phyloP scores from a whole-genome alignment of 2,329 filamentous ascomycete species.

The Sporothrix phasma region DNA sequence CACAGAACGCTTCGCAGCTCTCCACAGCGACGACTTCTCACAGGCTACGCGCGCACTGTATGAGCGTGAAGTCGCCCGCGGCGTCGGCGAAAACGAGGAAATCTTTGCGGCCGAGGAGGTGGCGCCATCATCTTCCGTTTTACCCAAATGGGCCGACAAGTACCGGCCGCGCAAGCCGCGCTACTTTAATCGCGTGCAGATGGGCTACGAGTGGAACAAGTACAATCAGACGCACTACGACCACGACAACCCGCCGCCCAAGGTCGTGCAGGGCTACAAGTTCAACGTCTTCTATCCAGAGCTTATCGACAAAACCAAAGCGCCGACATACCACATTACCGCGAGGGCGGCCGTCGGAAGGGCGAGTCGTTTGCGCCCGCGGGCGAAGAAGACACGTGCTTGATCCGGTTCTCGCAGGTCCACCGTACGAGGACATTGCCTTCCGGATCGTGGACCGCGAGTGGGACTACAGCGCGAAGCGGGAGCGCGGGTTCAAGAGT shows the following conservation, averaged over 20 bases:
- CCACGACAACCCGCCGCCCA: conserved; percentile 93
- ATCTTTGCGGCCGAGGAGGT: conserved; percentile 87
- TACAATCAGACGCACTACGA: conserved; percentile 99
- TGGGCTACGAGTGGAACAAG: conserved; percentile 99
- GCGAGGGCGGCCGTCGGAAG: conserved; percentile 78
- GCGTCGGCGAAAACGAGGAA: conserved; percentile 88
- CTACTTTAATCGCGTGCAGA: conserved; percentile 96
- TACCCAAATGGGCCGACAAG: conserved; percentile 72
- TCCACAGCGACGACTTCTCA: conserved; percentile 69
- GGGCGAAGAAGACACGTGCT: conserved; percentile 91
- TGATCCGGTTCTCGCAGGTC: conserved; percentile 91
- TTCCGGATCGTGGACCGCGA: conserved; percentile 97
- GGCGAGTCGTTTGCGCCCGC: conserved; percentile 90
- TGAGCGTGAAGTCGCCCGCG: conserved; percentile 84
- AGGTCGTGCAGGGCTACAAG: conserved; percentile 97
- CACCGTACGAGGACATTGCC: conserved; percentile 92
- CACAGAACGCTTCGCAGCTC: conserved; percentile 57
- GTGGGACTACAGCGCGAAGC: conserved; percentile 97
- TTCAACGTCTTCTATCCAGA: conserved; percentile 99
- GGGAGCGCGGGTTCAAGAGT: conserved; percentile 87
- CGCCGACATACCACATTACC: conserved; percentile 94
- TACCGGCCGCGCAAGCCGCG: conserved; percentile 83
- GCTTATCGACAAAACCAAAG: conserved; percentile 86
- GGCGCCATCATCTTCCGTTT: conserved; percentile 49
- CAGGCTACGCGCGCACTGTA: conserved; percentile 82